phyloP scores from a whole-genome alignment of 805 yeast genomes.

The Kodamaea lidongshanica region DNA sequence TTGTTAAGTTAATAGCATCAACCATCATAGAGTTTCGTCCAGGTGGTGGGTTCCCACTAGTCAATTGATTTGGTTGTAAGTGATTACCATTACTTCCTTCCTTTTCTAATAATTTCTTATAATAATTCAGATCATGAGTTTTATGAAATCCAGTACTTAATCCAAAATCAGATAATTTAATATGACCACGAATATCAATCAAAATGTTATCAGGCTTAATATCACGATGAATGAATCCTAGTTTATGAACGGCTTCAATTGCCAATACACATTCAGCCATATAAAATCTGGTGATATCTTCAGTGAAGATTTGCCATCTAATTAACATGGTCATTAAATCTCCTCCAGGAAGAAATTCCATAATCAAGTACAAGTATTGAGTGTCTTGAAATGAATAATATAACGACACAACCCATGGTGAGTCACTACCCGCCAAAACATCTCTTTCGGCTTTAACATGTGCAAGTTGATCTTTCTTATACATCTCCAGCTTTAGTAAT shows the following conservation, averaged over 20 bases:
- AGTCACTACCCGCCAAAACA: constrained; percentile 83
- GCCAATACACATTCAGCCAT: constrained; percentile 96
- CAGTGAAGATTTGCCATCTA: constrained; percentile 89
- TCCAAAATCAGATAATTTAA: constrained; percentile 70
- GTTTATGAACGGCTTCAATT: constrained; percentile 86
- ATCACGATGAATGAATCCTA: constrained; percentile 94
- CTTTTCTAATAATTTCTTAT: constrained; percentile 68
- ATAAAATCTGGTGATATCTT: constrained; percentile 86
- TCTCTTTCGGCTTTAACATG: constrained; percentile 96
- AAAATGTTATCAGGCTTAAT: constrained; percentile 95
- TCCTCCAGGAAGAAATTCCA: constrained; percentile 60
- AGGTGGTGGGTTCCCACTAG: constrained; percentile 20
- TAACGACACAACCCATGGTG: constrained; percentile 83
- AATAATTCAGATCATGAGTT: constrained; percentile 86
- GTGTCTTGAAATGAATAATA: constrained; percentile 79
- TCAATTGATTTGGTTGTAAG: constrained; percentile 16
- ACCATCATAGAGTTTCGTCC: constrained; percentile 79
- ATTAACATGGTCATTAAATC: constrained; percentile 93
- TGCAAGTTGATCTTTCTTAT: constrained; percentile 87
- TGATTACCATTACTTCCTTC: constrained; percentile 41
- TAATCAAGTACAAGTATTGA: constrained; percentile 46
- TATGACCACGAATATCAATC: constrained; percentile 72
- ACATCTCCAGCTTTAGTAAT: constrained; percentile 84
- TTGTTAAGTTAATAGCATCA: constrained; percentile 91
- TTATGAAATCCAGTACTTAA: constrained; percentile 87